A percentile compares a stretch with the other conserved stretches of the same genome.
phyloP scores from a whole-genome alignment of 306 rosid species.

The Cyclanthera cordifolia region DNA sequence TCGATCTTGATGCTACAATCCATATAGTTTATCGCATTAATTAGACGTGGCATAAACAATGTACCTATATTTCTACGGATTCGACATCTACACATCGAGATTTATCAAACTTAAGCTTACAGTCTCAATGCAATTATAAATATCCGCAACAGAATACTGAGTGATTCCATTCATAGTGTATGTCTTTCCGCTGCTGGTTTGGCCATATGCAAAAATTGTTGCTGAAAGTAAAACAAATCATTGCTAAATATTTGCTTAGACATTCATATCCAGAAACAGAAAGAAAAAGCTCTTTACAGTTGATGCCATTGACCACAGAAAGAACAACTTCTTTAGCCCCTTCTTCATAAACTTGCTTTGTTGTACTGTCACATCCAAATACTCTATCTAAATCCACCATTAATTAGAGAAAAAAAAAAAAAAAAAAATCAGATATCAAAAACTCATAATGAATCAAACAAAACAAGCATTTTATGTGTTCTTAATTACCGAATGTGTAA shows the following conservation, averaged over 20 bases:
- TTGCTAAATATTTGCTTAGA: neutral
- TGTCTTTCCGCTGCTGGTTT: conserved; percentile 96
- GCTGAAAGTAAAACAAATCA: conserved; percentile 26
- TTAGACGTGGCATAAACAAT: too few relatives aligned
- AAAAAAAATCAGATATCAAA: neutral
- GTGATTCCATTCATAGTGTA: conserved; percentile 85
- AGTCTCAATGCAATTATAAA: conserved; percentile 47
- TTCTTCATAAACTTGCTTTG: conserved; percentile 59
- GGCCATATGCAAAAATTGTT: conserved; percentile 85
- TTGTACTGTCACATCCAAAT: conserved; percentile 43
- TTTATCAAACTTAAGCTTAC: conserved; percentile 20
- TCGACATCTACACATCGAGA: neutral
- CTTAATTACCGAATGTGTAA: conserved; percentile 42
- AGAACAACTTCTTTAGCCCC: conserved; percentile 76
- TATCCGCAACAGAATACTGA: conserved; percentile 51
- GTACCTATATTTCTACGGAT: too few relatives aligned
- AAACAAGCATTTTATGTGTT: neutral
- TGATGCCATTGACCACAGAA: conserved; percentile 75
- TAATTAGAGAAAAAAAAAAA: neutral
- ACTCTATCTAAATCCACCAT: conserved; percentile 48
- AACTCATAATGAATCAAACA: neutral
- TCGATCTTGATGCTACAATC: conserved; percentile 51
- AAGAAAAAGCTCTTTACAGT: conserved; percentile 45
- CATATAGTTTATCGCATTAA: neutral
- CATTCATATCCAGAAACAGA: conserved; percentile 6